Conservation (phyloP, 139 green algal genomes). For the Coelastrella sp. region DNA sequence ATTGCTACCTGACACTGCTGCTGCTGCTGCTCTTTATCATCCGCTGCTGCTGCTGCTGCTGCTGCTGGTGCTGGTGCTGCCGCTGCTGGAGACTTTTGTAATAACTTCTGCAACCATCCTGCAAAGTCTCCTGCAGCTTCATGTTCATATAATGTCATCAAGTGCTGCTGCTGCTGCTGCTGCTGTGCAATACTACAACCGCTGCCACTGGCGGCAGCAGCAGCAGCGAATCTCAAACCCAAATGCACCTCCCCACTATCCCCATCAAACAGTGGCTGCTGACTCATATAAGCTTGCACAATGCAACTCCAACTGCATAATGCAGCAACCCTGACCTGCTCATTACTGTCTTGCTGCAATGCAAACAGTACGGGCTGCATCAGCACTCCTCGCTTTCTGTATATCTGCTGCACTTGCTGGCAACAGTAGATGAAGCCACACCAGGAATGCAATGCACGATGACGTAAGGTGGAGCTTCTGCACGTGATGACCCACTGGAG, state of each 20-base stretch:
- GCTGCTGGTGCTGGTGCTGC: too few species aligned
- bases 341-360: neutral
- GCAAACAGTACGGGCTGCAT: slow-evolving; percentile 16
- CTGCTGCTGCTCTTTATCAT: neutral
- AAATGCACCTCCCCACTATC: neutral
- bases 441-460: neutral
- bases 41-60: too few species aligned
- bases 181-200: too few species aligned
- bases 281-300: neutral
- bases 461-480: neutral
- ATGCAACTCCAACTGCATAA: slow-evolving; percentile 13
- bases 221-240: neutral
- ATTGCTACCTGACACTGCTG: slow-evolving; percentile 28
- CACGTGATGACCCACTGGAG: neutral
- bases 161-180: slow-evolving; percentile 4
- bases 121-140: slow-evolving; percentile 11
- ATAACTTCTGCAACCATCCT: neutral
- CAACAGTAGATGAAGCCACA: slow-evolving; percentile 6
- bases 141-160: too few species aligned
- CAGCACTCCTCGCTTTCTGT: slow-evolving; percentile 24
- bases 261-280: neutral
- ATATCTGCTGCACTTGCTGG: slow-evolving; percentile 11
- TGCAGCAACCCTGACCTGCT: slow-evolving; percentile 20
- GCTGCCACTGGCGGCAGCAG: too few species aligned
- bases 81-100: too few species aligned